Base-by-base conservation (phyloP, 768 basidiomycete species). In the Trametes meyenii region DNA sequence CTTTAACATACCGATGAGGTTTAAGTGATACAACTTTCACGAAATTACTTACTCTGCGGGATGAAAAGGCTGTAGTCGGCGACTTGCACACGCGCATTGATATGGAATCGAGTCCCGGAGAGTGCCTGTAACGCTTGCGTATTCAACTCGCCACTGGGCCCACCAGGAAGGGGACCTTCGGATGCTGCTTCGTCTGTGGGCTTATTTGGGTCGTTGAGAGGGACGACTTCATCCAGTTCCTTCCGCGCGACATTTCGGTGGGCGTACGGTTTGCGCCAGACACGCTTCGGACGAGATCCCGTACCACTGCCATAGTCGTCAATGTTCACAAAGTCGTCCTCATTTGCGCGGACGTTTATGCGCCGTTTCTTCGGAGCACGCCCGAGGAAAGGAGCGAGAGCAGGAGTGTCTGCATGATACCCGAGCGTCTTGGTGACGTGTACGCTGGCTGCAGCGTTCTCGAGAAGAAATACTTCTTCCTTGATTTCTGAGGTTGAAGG, bases 341-440 rank as follows among this genome's bases (percentile, higher is more conserved):
- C 73, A 33, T 74, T 70, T 5, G 45, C 62, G 39, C 75, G 69
- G 11, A 73, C 73, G 36, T 77, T 72, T 58, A 83, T 79, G 21
- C 72, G 70, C 26, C 81, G 76, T 49, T 75, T 75, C 67, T 75
- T 78, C 0, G 78, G 73, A 17, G 71, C 70, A 55, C 77, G 76
- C 8, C 82, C 81, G 35, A 83, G 76, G 66, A 83, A 83, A 5
- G 75, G 79, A 13, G 82, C 82, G 19, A 83, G 75, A 1, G 79
- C 78, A 26, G 82, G 79, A 8, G 81, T 78, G 56, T 83, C 83
- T n/a, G 71, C 74, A 55, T 84, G 82, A 62, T 79, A 73, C 24
- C 83, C 82, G 12, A 83, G 75, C 8, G 81, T 81, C 46, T 77
- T 75, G 10, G 80, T 77, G 24, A 83, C 64, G n/a, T 79, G 73